Percentiles rank a stretch among this genome's conserved stretches.
phyloP scores from a whole-genome alignment of 139 green algal genomes.

The Spirogloea muscicola region DNA sequence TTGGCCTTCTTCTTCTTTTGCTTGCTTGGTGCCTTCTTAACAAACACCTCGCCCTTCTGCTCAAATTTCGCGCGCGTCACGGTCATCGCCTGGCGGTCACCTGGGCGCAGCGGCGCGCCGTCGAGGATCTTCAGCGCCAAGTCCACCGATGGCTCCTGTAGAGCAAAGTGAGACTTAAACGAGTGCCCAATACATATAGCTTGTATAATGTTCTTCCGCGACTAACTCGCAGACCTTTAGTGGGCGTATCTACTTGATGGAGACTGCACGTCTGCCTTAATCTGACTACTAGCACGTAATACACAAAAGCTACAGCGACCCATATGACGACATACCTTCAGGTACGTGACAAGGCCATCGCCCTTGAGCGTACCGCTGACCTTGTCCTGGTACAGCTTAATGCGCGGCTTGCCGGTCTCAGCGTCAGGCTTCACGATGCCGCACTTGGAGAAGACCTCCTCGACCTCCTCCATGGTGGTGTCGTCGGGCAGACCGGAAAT shows the following conservation, averaged over 20 bases:
- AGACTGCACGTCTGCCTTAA: too few species aligned
- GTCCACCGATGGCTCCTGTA: constrained; percentile 63
- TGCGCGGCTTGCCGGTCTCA: constrained; percentile 40
- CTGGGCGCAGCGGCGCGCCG: constrained; percentile 59
- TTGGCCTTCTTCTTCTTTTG: constrained; percentile 28
- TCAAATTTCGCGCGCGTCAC: constrained; percentile 42
- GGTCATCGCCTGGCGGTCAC: constrained; percentile 56
- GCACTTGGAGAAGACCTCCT: constrained; percentile 69
- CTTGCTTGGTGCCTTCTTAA: constrained; percentile 34
- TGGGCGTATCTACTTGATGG: too few species aligned
- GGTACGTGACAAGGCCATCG: constrained; percentile 82
- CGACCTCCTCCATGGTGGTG: constrained; percentile 67
- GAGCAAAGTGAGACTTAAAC: too few species aligned
- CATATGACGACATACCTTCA: too few species aligned
- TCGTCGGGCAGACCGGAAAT: constrained; percentile 85
- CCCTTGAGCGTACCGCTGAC: constrained; percentile 70
- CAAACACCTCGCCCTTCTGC: constrained; percentile 40
- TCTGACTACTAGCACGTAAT: neutral
- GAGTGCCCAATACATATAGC: too few species aligned
- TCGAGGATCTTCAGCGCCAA: constrained; percentile 78
- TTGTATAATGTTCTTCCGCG: too few species aligned
- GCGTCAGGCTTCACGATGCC: constrained; percentile 67
- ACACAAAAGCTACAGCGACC: neutral
- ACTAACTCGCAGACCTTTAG: too few species aligned
- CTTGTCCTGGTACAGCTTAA: constrained; percentile 76